phyloP scores from a whole-genome alignment of 495 filamentous ascomycete genomes.

The Aspergillus asperescens region DNA sequence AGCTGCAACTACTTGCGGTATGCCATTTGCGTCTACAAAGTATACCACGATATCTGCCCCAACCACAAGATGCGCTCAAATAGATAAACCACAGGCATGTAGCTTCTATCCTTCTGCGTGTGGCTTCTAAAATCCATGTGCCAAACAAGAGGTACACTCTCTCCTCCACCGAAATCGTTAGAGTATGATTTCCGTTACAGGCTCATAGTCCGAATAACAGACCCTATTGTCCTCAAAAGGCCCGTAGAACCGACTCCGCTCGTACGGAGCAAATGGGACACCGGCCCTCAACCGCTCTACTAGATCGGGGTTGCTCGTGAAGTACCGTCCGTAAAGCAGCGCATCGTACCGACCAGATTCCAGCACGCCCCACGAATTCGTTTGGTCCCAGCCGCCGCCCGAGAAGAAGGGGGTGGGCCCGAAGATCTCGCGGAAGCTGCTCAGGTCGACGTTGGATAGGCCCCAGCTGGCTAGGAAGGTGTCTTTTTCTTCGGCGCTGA shows the following conservation, averaged over 20 bases:
- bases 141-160: too few species aligned
- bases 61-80: too few species aligned
- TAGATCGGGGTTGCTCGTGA: conserved; percentile 25
- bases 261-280: conserved; percentile 15
- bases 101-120: too few species aligned
- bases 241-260: conserved; percentile 23
- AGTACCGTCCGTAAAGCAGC: conserved; percentile 20
- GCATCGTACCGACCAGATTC: conserved; percentile 41
- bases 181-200: conserved; percentile 8
- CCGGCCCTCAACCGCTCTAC: conserved; percentile 17
- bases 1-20: too few species aligned
- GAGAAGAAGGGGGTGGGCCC: conserved; percentile 45
- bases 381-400: conserved; percentile 44
- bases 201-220: conserved; percentile 30
- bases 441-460: conserved; percentile 33
- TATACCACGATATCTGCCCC: too few species aligned
- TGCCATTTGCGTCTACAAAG: too few species aligned
- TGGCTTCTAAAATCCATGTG: too few species aligned
- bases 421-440: conserved; percentile 40
- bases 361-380: conserved; percentile 41
- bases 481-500: conserved; percentile 42
- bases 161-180: background rate
- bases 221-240: conserved; percentile 33
- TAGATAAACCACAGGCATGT: too few species aligned
- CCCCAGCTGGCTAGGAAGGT: conserved; percentile 41